phyloP scores from a whole-genome alignment of 345 rosid genomes.

The Salix koriyanagi region DNA sequence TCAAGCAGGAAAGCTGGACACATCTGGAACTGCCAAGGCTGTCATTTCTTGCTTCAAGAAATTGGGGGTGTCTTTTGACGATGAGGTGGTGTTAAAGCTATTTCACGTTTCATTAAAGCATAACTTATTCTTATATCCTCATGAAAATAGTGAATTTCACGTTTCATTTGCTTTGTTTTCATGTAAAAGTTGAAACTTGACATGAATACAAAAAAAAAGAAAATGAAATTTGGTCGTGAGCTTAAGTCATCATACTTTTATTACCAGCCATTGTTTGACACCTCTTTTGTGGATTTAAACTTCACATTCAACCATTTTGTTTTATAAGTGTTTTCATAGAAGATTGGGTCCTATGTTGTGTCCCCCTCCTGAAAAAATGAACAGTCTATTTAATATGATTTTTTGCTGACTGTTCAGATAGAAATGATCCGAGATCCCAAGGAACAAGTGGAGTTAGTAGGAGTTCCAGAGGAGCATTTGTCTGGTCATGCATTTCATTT shows the following conservation, averaged over 20 bases:
- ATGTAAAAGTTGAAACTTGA: neutral
- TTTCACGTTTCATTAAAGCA: neutral
- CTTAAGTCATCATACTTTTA: neutral
- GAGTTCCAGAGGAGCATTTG: slow-evolving; percentile 82
- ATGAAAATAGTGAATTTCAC: neutral
- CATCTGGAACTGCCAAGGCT: slow-evolving; percentile 95
- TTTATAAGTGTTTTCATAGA: neutral
- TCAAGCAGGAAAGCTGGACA: slow-evolving; percentile 83
- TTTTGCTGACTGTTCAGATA: slow-evolving; percentile 36
- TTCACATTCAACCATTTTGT: neutral
- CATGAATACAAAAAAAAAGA: neutral
- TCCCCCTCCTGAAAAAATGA: neutral
- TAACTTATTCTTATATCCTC: neutral
- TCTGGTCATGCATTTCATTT: slow-evolving; percentile 90
- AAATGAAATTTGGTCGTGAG: neutral
- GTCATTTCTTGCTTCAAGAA: slow-evolving; percentile 90
- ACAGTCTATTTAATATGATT: neutral
- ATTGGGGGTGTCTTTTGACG: slow-evolving; percentile 76
- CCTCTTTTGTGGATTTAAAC: neutral
- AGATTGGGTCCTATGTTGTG: neutral
- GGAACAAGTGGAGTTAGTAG: slow-evolving; percentile 80
- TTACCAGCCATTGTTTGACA: neutral
- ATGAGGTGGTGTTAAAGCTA: slow-evolving; percentile 41
- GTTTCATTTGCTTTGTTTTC: neutral
- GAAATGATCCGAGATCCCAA: slow-evolving; percentile 80